Evolutionary conservation across 805 yeast genomes (phyloP), one percentile per base, ranked within the genome.

Genomic region (Candida succiphila): DNA sequence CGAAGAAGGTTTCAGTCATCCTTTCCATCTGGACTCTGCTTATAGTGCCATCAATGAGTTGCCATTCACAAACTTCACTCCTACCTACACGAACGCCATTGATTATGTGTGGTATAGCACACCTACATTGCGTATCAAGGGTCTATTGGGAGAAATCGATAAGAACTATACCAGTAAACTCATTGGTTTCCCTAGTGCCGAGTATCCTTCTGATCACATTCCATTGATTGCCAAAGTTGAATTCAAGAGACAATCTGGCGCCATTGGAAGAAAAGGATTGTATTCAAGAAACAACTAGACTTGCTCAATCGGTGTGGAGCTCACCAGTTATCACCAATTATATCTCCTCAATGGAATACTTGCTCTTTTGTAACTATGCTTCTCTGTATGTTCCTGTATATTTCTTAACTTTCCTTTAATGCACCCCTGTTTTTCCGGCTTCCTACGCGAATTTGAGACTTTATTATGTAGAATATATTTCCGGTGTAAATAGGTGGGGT

Each of bases 91-190:
- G 1, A 87, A 86, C 49, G 88, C 79, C 27, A 85, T 92, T 60
- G 99, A 92, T 61, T 92, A 92, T 54, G 78, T 92, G 37, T 94
- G 97, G 95, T 87, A 83, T 58, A 75, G 95, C 2, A 82, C 95
- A 7, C 67, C 77, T 12, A 66, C 76, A n/a, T 64, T 92, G 40
- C 72, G 78, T 36, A 95, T 92, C 7, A 77, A 77, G 45, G 96
- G 96, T 7, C 61, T 92, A 46, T 63, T 89, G 35, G 97, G 96
- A 19, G 75, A 76, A 45, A 74, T 88, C 28, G 96, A 89, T 53
- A 67, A 67, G 30, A 82, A 80, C 4, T 92, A 92, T 54, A 67
- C 79, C 30, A 63, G 71, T 36, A 78, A 78, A 44, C 76, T 76
- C 40, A 80, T 92, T 52, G 99, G 97, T 7, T 77, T 92, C 57